Evolutionary conservation across 345 rosid species (phyloP), one percentile per base, ranked within the genome.

Genomic region (Populus deltoides): DNA sequence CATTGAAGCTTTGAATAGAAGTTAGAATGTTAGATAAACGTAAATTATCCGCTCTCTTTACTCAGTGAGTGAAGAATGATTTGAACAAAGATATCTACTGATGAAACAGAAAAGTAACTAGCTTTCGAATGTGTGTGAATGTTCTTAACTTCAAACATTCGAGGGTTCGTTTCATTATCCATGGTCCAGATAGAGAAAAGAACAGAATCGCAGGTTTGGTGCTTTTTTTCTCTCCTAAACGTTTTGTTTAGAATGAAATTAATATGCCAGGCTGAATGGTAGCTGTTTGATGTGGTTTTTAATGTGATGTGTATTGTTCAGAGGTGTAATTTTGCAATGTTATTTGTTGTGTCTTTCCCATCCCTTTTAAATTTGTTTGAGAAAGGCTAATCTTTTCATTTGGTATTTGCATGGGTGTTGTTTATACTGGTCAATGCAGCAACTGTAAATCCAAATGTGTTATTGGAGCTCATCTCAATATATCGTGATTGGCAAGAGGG

Each of bases 401-500:
- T 59, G 63, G 63, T 59, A 70, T 75, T 27, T 33, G 12, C 27
- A 41, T 71, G 49, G 75, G 29, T 22, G 33, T 11, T 77, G 51
- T 74, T 41, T 33, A 80, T 70, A 24, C 45, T 72, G 76, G 20
- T 71, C 62, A 3, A 80, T 49, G 36, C 63, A 95, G 97, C 86
- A 85, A 83, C 90, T 2, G 91, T 96, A 27, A 84, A 92, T 79
- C 98, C 98, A 6, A 86, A 93, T 80, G 90, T 92, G 81, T 83
- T 96, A 29, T 62, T 87, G 75, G 97, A 96, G 89, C 94, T 96
- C 76, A 91, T 96, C 89, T 88, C 97, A 4, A 78, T 89, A 79
- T 93, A 92, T 71, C 91, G 90, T 16, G 90, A 89, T 55, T 95
- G 97, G 97, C 97, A 92, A 73, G 93, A 92, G 67, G 84, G 57